Evolutionary conservation across 352 stramenopile genomes (phyloP), one percentile per base, ranked within the genome.

Genomic region (Pythium scleroteichum): DNA sequence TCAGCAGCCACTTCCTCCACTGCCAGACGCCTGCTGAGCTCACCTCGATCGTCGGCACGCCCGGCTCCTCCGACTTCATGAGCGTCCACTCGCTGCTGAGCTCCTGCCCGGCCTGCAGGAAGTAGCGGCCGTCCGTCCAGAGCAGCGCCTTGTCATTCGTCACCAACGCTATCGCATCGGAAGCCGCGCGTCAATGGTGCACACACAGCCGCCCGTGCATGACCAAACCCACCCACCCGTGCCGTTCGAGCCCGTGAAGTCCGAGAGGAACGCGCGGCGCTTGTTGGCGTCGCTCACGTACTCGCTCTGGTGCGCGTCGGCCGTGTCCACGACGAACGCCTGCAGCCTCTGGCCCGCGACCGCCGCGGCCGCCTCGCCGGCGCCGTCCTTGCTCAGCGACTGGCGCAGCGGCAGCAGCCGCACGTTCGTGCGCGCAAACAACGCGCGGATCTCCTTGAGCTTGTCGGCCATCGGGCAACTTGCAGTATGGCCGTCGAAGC

Each of bases 91-190:
- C 85, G 10, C 76, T 72, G 63, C 94, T 92, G 22, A 99, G 70
- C 71, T 99, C 74, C 47, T 98, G 73, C 51, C 90, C 82, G 14
- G 97, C 98, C 79, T 99, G 97, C 44, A 99, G 74, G 66, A 97
- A 99, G 66, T 99, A 99, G 41, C 98, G 82, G 0, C 96, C 97
- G 65, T 99, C 97, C 6, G 97, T 99, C 97, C 97, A 99, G 45
- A 99, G 80, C 48, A 98, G 72, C 27, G 94, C 95, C 62, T 97
- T 81, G 22, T 88, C 77, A 4, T 58, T 53, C 5, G 89, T 97
- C 59, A 97, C 79, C 0, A 96, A 56, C 7, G 84, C 87, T 83
- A 47, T 10, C n/a, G n/a, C n/a, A n/a, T n/a, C n/a, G n/a, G n/a
- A n/a, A n/a, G n/a, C n/a, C n/a, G n/a, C 33, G 33, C 14, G 33